Evolutionary conservation across 2,329 filamentous ascomycete genomes (phyloP).

Genomic region (Colletotrichum lentis): DNA sequence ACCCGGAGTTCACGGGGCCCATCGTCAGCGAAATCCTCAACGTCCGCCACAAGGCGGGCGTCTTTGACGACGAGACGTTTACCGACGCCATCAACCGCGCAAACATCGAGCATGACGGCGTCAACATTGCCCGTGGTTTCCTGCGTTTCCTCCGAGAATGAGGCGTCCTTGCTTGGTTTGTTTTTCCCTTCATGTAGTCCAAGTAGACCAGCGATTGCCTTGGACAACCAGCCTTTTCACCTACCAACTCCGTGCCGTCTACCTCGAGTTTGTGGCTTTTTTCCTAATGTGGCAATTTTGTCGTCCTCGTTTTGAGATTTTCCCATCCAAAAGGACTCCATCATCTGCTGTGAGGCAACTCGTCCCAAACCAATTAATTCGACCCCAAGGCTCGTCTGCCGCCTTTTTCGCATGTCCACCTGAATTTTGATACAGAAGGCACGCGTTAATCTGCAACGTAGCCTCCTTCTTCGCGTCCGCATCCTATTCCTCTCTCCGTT

Average conservation of each 20-base stretch:
- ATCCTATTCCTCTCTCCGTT: not conserved
- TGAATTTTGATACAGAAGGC: no score
- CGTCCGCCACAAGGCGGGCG: conserved; percentile 68
- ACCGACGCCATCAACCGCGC: conserved; percentile 74
- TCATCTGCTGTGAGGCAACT: not conserved
- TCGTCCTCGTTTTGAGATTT: not conserved
- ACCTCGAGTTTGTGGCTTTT: no score
- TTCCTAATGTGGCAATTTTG: no score
- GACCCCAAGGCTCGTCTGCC: not conserved
- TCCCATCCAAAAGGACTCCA: no score
- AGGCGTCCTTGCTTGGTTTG: conserved; percentile 23
- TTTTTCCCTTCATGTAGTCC: conserved; percentile 13
- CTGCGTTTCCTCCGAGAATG: conserved; percentile 76
- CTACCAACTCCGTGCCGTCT: fast-evolving
- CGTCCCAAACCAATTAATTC: no score
- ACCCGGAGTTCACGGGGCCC: conserved; percentile 80
- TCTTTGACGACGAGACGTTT: conserved; percentile 75
- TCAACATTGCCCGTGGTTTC: conserved; percentile 77
- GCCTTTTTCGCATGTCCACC: no score
- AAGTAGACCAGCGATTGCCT: conserved; percentile 34
- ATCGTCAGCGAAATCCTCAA: conserved; percentile 76
- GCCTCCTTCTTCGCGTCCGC: not conserved
- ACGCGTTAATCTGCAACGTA: no score
- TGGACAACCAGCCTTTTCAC: not conserved
- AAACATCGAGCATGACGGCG: conserved; percentile 76